phyloP scores from a whole-genome alignment of 129 eudicot genomes.

The Rutidosis leptorrhynchoides region DNA sequence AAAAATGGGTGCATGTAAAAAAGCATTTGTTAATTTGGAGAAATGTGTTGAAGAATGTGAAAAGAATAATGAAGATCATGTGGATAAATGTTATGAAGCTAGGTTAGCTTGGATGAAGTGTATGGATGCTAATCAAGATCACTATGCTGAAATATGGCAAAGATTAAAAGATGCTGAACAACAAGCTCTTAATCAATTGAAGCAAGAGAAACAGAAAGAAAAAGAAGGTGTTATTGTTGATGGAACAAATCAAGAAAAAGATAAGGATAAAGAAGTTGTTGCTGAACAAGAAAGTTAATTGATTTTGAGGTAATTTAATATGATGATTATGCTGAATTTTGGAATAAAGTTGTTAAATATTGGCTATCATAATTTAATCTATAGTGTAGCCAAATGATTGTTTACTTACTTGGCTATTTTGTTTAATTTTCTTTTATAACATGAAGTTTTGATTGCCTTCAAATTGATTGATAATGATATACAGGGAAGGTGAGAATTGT shows the following conservation, averaged over 20 bases:
- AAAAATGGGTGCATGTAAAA: conserved; percentile 68
- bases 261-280: background rate
- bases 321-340: conserved; percentile 10
- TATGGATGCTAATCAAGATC: conserved; percentile 78
- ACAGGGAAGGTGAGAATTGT: background rate
- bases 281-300: background rate
- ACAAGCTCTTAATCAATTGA: conserved; percentile 25
- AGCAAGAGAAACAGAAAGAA: conserved; percentile 8
- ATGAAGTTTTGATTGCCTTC: too few species aligned
- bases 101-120: conserved; percentile 61
- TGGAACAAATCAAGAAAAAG: conserved; percentile 11
- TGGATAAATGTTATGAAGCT: conserved; percentile 37
- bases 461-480: background rate
- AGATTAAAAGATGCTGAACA: conserved; percentile 30
- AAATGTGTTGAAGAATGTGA: conserved; percentile 69
- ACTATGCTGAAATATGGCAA: conserved; percentile 35
- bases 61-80: conserved; percentile 57
- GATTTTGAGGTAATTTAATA: conserved; percentile 32
- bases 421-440: background rate
- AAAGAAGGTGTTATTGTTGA: conserved; percentile 3
- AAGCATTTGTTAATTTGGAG: conserved; percentile 52
- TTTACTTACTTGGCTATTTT: conserved; percentile 22
- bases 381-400: conserved; percentile 41
- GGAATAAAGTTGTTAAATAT: conserved; percentile 28
- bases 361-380: background rate